Conservation (phyloP, 352 stramenopile species). For the Globisporangium camurandrum region DNA sequence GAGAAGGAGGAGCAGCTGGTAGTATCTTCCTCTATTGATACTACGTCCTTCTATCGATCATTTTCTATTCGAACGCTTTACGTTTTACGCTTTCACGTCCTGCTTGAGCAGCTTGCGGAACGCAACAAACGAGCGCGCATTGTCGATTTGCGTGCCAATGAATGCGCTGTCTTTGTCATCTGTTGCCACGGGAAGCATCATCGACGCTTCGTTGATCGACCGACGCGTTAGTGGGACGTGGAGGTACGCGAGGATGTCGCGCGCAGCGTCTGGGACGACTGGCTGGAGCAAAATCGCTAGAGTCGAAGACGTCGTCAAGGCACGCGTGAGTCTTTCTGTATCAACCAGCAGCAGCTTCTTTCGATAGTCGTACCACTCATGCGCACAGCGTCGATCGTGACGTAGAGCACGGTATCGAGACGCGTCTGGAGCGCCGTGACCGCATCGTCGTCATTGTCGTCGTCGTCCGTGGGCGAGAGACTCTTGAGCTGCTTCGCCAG, state of each 20-base stretch:
- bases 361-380: slow-evolving; percentile 39
- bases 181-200: slow-evolving; percentile 21
- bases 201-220: slow-evolving; percentile 39
- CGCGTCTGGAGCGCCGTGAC: slow-evolving; percentile 28
- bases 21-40: slow-evolving; percentile 3
- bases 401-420: slow-evolving; percentile 57
- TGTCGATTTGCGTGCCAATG: slow-evolving; percentile 33
- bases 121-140: slow-evolving; percentile 59
- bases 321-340: not conserved
- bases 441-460: slow-evolving; percentile 23
- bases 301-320: too few species aligned
- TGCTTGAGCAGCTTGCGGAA: slow-evolving; percentile 55
- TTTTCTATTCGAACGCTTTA: too few species aligned
- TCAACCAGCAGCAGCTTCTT: too few species aligned
- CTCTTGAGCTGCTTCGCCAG: slow-evolving; percentile 53
- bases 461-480: too few species aligned
- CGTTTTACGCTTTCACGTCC: too few species aligned
- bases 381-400: slow-evolving; percentile 66
- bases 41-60: too few species aligned
- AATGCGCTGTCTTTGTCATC: slow-evolving; percentile 9
- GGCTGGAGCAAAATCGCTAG: slow-evolving; percentile 70
- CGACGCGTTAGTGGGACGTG: slow-evolving; percentile 37
- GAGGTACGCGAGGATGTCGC: slow-evolving; percentile 69
- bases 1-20: not conserved
- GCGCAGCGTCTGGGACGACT: slow-evolving; percentile 43